Evolutionary conservation across 345 rosid genomes (phyloP), one percentile per base, ranked within the genome.

Genomic region (Mercurialis annua): DNA sequence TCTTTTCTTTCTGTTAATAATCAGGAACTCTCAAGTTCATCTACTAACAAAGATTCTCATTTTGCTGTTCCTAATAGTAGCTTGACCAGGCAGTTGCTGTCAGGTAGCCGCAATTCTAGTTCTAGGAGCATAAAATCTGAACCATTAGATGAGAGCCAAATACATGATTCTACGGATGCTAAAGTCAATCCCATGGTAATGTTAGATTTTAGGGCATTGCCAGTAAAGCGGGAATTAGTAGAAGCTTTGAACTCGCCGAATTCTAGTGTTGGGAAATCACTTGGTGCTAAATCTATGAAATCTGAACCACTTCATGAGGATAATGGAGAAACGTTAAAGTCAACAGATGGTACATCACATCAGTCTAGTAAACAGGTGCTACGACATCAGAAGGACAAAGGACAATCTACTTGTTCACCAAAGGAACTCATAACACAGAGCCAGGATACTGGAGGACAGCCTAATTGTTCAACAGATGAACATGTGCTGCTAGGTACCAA

Each of bases 51-150:
- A 71, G 71, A 52, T 48, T 54, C 60, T 6, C 14, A 61, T 31
- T 31, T 17, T 29, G 61, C 31, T 75, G 36, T 71, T 30, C 34
- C 80, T 40, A 72, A 61, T 31, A 53, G 52, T 46, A 70, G 75
- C 42, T 34, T 69, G 59, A 43, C 78, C 15, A 43, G 53, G 56
- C 64, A 48, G 50, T 50, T 46, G 60, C 24, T 65, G 27, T 50
- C 70, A 0, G 68, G 71, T 70, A 69, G 79, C 58, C 79, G 69
- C 49, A 49, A 64, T 38, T 56, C 14, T 65, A 76, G 66, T 46
- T 67, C 74, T 9, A 70, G 74, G 63, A 68, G 60, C 58, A 82
- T 92, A 29, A 92, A 90, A 76, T 64, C 82, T 42, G 96, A 92
- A 78, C 83, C 83, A 6, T 38, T 64, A 71, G 90, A 90, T 65